Evolutionary conservation across 169 alveolate species (phyloP), one percentile per base, ranked within the genome.

Genomic region (Plasmodium vivax): DNA sequence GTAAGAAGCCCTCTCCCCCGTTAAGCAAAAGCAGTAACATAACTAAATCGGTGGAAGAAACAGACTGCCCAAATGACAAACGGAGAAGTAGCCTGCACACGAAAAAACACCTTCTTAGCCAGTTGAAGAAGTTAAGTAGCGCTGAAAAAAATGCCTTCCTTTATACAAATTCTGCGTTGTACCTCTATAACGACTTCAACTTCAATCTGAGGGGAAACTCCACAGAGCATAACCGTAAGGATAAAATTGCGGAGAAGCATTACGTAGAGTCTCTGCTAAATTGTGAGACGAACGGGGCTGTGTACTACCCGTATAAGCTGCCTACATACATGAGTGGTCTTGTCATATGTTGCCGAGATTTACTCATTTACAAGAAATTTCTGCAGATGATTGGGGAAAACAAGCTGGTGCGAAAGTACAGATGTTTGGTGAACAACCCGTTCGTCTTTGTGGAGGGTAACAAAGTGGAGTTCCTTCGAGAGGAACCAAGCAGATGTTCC

Each of bases 251-350:
- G 41, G 83, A 92, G 75, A 92, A 82, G 36, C 34, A 92, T 79
- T 92, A 92, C 51, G 34, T 92, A 19, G 95, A 92, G 54, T 92
- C 95, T 23, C 34, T 92, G 56, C 43, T 92, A 23, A 41, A 71
- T 12, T 51, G 27, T 92, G 94, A 80, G 14, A 45, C 34, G 16
- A 27, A n/a, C 51, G 68, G 32, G 4, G 82, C 30, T n/a, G 38
- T 82, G 6, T 92, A 82, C 75, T 92, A 41, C 58, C 95, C 95
- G 10, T 92, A 92, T 77, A 92, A 92, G 51, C 62, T 92, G 7
- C 95, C 95, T 19, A 81, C 82, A 82, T 92, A 92, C 19, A 92
- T 92, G 84, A 92, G 95, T 68, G 95, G 95, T 6, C 41, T 92
- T 7, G 82, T 92, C 1, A 92, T 92, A 92, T 92, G 95, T 72